Conservation (phyloP, 208 protist species). For the Acanthamoeba rhysodes region DNA sequence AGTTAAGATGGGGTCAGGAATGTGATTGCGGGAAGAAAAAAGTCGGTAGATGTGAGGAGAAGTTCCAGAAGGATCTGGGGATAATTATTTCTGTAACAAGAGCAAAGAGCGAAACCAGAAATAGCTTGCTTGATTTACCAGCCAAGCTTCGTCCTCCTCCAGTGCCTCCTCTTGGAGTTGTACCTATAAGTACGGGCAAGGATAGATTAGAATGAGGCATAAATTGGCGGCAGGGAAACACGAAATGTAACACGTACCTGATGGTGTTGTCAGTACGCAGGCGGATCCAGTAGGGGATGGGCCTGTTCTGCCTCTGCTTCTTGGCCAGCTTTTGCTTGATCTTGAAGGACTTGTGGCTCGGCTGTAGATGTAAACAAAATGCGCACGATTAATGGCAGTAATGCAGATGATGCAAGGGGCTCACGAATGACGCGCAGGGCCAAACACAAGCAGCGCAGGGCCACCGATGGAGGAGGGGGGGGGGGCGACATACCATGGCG, state of each 20-base stretch:
- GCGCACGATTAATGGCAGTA: constrained; percentile 53
- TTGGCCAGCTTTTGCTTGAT: constrained; percentile 92
- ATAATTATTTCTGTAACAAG: constrained; percentile 38
- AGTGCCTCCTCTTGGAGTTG: constrained; percentile 89
- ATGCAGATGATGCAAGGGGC: background rate
- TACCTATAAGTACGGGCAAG: constrained; percentile 78
- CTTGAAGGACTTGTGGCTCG: constrained; percentile 91
- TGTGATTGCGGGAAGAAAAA: too few species aligned
- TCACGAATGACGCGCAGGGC: background rate
- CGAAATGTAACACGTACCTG: constrained; percentile 80
- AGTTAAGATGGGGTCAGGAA: too few species aligned
- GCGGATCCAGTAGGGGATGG: constrained; percentile 94
- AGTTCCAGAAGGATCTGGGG: background rate
- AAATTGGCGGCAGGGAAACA: background rate
- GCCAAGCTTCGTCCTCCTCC: constrained; percentile 89
- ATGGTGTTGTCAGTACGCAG: constrained; percentile 93
- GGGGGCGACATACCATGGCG: background rate
- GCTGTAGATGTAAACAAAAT: constrained; percentile 74
- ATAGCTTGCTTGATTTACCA: constrained; percentile 83
- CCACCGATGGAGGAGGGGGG: constrained; percentile 26
- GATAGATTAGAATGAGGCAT: background rate
- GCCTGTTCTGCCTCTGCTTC: constrained; percentile 92
- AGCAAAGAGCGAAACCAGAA: constrained; percentile 3
- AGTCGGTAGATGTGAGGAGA: background rate
- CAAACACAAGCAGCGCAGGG: background rate